These are phyloP conservation scores for Aphanomyces invadans DNA, from an alignment of 352 stramenopile species.

Conservation along the genomic window DNA sequence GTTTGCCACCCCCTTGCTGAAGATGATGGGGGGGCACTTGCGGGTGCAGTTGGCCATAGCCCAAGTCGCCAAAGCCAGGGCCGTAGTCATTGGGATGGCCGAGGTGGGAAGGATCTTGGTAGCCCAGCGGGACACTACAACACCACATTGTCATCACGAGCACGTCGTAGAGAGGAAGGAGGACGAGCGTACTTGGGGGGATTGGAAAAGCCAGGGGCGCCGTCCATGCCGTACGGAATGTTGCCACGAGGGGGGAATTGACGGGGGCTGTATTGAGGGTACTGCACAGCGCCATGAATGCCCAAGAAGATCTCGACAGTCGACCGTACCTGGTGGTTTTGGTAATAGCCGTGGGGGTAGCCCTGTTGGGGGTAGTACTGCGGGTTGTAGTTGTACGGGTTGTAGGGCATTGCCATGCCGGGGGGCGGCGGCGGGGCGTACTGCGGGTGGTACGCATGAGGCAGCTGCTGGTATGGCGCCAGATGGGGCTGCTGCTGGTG, in stretches of 20 bases:
- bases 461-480: conserved; percentile 54
- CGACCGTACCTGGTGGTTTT: conserved; percentile 63
- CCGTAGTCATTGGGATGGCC: conserved; percentile 75
- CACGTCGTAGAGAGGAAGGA: too few relatives aligned
- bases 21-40: conserved; percentile 33
- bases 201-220: conserved; percentile 72
- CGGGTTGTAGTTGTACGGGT: conserved; percentile 80
- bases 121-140: conserved; percentile 57
- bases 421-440: conserved; percentile 75
- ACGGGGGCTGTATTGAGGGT: conserved; percentile 79
- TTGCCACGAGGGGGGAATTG: conserved; percentile 73
- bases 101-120: conserved; percentile 79
- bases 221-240: conserved; percentile 79
- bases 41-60: conserved; percentile 45
- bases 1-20: conserved; percentile 27
- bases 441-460: conserved; percentile 72
- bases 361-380: conserved; percentile 61
- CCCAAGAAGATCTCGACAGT: neutral
- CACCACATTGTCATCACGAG: too few relatives aligned
- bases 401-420: conserved; percentile 81
- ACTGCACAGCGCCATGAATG: conserved; percentile 30
- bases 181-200: conserved; percentile 39
- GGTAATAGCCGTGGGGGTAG: conserved; percentile 68
- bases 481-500: conserved; percentile 47
- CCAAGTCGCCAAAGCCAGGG: conserved; percentile 79